Evolutionary conservation across 441 rosid genomes (phyloP).

Genomic region (Macaranga tanarius): DNA sequence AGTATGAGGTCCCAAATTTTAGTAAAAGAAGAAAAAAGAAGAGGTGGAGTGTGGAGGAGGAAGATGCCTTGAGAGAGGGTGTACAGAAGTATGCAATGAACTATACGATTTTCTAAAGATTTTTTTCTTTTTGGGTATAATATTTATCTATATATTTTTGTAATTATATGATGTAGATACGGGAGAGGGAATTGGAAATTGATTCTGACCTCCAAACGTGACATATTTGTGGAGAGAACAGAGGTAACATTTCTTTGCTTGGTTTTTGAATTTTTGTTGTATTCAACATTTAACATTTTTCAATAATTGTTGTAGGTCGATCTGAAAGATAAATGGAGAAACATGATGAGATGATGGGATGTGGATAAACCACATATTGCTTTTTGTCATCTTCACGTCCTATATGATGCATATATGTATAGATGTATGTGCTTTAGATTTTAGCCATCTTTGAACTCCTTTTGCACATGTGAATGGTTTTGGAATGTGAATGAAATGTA

Average conservation of each 20-base stretch:
- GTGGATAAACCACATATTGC: not conserved
- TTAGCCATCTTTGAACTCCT: too few species aligned
- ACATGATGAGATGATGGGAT: slow-evolving; percentile 23
- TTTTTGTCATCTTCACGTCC: not conserved
- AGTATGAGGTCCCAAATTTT: slow-evolving; percentile 18
- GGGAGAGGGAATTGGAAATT: slow-evolving; percentile 43
- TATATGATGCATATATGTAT: not conserved
- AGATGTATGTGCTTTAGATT: too few species aligned
- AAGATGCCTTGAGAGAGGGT: slow-evolving; percentile 40
- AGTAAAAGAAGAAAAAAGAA: slow-evolving; percentile 31
- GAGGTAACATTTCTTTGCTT: slow-evolving; percentile 24
- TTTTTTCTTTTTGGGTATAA: not conserved
- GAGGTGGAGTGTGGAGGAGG: slow-evolving; percentile 45
- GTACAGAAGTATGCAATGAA: slow-evolving; percentile 29
- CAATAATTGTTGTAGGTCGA: slow-evolving; percentile 29
- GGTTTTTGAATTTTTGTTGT: not conserved
- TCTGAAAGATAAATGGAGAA: slow-evolving; percentile 50
- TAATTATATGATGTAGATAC: slow-evolving; percentile 27
- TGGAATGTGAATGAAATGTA: not conserved
- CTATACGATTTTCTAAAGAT: too few species aligned
- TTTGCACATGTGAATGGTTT: not conserved
- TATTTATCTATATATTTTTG: not conserved
- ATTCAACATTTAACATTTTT: not conserved
- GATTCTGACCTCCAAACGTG: slow-evolving; percentile 29
- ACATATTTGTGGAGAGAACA: slow-evolving; percentile 35